phyloP scores from a whole-genome alignment of 2,329 filamentous ascomycete genomes.

The Macrophomina tecta region DNA sequence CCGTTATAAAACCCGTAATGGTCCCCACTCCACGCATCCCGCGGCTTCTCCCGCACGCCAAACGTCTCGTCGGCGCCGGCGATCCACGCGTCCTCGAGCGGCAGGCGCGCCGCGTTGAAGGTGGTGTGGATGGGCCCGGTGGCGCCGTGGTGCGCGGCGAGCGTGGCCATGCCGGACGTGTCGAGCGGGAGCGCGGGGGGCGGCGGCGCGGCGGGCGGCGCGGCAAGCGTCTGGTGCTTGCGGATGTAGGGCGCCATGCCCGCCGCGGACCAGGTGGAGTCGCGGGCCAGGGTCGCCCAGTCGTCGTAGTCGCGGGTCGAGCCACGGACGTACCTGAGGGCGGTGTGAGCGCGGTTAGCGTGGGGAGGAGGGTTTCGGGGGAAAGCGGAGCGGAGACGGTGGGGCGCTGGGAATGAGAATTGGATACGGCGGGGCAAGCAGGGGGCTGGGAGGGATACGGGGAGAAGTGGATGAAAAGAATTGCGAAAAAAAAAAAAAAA shows the following conservation, averaged over 20 bases:
- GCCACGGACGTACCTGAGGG: conserved; percentile 42
- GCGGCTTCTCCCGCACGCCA: conserved; percentile 39
- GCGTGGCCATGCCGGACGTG: background rate
- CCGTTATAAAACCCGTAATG: conserved; percentile 45
- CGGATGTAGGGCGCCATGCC: conserved; percentile 54
- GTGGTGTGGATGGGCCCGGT: conserved; percentile 43
- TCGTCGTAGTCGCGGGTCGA: conserved; percentile 28
- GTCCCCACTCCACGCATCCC: conserved; percentile 45
- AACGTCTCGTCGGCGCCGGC: conserved; percentile 38
- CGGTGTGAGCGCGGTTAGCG: no score
- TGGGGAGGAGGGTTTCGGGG: no score
- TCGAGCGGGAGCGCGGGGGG: conserved; percentile 26
- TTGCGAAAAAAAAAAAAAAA: no score
- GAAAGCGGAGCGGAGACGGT: no score
- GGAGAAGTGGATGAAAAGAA: background rate
- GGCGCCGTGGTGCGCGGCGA: conserved; percentile 42
- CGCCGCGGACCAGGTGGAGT: conserved; percentile 51
- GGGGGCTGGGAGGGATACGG: background rate
- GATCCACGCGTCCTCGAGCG: conserved; percentile 33
- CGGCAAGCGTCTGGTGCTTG: conserved; percentile 47
- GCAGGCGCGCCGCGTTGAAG: conserved; percentile 42
- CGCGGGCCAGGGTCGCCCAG: conserved; percentile 28
- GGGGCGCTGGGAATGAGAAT: conserved; percentile 30
- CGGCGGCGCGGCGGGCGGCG: conserved; percentile 37
- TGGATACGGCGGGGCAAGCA: background rate